These are phyloP conservation scores for Artemisia argyi DNA, from an alignment of 129 eudicot species.

Conservation along the genomic window DNA sequence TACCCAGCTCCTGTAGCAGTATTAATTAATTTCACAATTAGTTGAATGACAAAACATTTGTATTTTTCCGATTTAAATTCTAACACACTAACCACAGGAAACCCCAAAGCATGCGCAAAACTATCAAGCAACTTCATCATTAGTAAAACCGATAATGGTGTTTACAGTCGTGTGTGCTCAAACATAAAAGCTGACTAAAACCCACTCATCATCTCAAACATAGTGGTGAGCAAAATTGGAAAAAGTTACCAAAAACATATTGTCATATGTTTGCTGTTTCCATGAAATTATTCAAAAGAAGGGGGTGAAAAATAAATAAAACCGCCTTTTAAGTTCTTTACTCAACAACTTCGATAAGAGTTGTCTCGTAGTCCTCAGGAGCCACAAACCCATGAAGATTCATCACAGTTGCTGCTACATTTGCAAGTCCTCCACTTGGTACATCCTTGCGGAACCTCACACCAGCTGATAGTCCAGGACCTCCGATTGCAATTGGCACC, in stretches of 20 bases:
- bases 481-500: constrained; percentile 98
- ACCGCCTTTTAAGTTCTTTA: background rate
- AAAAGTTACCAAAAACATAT: background rate
- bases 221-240: too few species aligned
- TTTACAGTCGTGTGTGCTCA: too few species aligned
- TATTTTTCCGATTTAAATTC: too few species aligned
- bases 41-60: too few species aligned
- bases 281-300: constrained; percentile 1
- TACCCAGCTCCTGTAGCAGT: too few species aligned
- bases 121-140: too few species aligned
- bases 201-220: too few species aligned
- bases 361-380: constrained; percentile 84
- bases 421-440: constrained; percentile 75
- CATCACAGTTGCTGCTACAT: constrained; percentile 94
- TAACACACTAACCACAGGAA: too few species aligned
- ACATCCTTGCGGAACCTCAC: constrained; percentile 80
- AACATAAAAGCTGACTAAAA: too few species aligned
- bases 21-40: too few species aligned
- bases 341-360: constrained; percentile 82
- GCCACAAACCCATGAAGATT: constrained; percentile 90
- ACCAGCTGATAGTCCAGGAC: constrained; percentile 74
- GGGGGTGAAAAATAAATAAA: background rate
- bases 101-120: too few species aligned
- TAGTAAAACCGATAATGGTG: too few species aligned
- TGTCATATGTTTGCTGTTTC: background rate